phyloP scores from a whole-genome alignment of 2,329 filamentous ascomycete species.

The Colletotrichum destructivum region DNA sequence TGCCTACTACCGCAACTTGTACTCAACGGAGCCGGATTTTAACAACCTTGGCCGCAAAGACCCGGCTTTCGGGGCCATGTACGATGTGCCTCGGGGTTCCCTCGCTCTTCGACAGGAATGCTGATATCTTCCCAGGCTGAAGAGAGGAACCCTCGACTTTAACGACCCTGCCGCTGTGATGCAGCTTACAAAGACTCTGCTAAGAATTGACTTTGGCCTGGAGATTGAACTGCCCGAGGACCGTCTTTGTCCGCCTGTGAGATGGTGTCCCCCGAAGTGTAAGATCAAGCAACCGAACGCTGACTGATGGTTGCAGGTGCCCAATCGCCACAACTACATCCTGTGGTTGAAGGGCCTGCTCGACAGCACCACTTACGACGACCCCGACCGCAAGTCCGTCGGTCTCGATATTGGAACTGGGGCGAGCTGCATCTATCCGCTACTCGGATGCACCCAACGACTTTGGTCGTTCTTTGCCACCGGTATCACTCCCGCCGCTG shows the following conservation, averaged over 20 bases:
- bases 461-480: slow-evolving; percentile 83
- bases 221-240: slow-evolving; percentile 80
- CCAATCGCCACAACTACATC: slow-evolving; percentile 87
- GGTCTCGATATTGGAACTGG: slow-evolving; percentile 93
- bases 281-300: neutral
- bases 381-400: slow-evolving; percentile 64
- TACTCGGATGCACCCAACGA: slow-evolving; percentile 81
- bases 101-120: no score
- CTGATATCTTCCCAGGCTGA: slow-evolving; percentile 49
- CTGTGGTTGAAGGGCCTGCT: slow-evolving; percentile 88
- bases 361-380: slow-evolving; percentile 76
- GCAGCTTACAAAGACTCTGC: slow-evolving; percentile 85
- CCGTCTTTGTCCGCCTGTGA: slow-evolving; percentile 87
- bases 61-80: slow-evolving; percentile 60
- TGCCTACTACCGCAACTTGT: slow-evolving; percentile 53
- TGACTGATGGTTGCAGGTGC: slow-evolving; percentile 61
- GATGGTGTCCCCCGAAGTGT: slow-evolving; percentile 36
- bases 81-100: slow-evolving; percentile 27
- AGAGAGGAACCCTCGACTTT: slow-evolving; percentile 79
- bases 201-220: slow-evolving; percentile 83
- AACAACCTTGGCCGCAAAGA: slow-evolving; percentile 58
- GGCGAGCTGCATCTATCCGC: slow-evolving; percentile 90
- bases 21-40: slow-evolving; percentile 60
- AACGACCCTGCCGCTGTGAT: slow-evolving; percentile 82
- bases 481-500: slow-evolving; percentile 48